Conservation (phyloP, 257 asterid species). For the Solanum phureja region DNA sequence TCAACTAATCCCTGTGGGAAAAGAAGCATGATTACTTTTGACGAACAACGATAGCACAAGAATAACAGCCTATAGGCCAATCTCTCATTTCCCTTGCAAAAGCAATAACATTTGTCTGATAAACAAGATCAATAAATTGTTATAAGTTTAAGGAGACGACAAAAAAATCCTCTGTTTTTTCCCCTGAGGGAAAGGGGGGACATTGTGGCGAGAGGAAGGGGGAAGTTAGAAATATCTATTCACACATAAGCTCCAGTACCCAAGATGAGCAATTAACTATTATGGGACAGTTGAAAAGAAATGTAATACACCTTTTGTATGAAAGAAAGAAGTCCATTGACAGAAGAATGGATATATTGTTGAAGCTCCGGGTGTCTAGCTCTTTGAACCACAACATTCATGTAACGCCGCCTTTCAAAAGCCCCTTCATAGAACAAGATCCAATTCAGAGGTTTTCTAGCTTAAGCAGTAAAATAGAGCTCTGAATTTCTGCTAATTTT, state of each 20-base stretch:
- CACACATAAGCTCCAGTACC: neutral
- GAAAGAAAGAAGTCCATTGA: conserved; percentile 63
- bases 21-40: neutral
- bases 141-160: neutral
- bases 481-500: neutral
- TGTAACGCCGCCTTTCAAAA: conserved; percentile 76
- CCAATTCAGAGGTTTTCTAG: neutral
- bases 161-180: neutral
- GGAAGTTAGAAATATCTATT: neutral
- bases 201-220: neutral
- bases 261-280: neutral
- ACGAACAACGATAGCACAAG: neutral
- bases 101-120: neutral
- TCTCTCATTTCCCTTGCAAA: neutral
- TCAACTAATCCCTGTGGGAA: conserved; percentile 65
- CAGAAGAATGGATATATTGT: conserved; percentile 62
- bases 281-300: neutral
- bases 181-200: neutral
- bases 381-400: conserved; percentile 81
- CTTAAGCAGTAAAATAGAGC: neutral
- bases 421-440: conserved; percentile 35
- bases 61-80: neutral
- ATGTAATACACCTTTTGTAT: conserved; percentile 44
- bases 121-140: neutral
- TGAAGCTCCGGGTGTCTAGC: conserved; percentile 68